These are phyloP conservation scores for Thelephora terrestris DNA, from an alignment of 1,284 basidiomycete genomes.

Conservation along the genomic window DNA sequence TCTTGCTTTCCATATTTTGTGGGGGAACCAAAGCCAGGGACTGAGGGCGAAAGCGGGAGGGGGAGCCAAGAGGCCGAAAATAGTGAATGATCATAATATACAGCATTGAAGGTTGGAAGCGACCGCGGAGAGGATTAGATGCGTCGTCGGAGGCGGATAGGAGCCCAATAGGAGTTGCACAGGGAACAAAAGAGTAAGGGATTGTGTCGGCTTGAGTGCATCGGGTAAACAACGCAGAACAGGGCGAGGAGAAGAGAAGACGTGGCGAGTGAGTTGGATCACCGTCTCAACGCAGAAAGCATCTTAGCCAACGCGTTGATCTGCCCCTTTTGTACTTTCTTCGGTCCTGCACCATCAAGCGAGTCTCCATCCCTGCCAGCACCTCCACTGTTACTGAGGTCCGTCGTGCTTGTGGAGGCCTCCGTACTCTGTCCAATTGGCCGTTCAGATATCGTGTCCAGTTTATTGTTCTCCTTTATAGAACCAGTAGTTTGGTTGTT, in stretches of 20 bases:
- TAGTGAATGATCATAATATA: neutral
- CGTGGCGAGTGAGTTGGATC: constrained; percentile 15
- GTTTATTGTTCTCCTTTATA: constrained; percentile 42
- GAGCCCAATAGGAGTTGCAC: neutral
- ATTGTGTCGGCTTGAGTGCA: constrained; percentile 2
- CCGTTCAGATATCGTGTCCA: constrained; percentile 69
- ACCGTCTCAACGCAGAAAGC: constrained; percentile 66
- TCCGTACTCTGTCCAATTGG: constrained; percentile 34
- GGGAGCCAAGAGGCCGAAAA: constrained; percentile 1
- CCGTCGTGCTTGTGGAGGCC: constrained; percentile 59
- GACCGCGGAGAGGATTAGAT: too few species aligned
- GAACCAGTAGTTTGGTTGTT: constrained; percentile 29
- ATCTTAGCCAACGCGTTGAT: constrained; percentile 78
- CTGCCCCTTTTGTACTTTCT: constrained; percentile 70
- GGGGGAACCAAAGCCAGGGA: too few species aligned
- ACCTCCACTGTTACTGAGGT: constrained; percentile 40
- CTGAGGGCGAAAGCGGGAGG: too few species aligned
- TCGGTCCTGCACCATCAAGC: constrained; percentile 25
- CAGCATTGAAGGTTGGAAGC: too few species aligned
- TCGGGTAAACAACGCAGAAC: constrained; percentile 1
- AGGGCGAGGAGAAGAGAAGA: neutral
- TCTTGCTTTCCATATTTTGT: too few species aligned
- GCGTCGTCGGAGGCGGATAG: too few species aligned
- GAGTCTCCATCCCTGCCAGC: constrained; percentile 30
- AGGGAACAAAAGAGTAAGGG: constrained; percentile 2